phyloP scores from a whole-genome alignment of 2,329 filamentous ascomycete species.

The Pseudocercospora crystallina region DNA sequence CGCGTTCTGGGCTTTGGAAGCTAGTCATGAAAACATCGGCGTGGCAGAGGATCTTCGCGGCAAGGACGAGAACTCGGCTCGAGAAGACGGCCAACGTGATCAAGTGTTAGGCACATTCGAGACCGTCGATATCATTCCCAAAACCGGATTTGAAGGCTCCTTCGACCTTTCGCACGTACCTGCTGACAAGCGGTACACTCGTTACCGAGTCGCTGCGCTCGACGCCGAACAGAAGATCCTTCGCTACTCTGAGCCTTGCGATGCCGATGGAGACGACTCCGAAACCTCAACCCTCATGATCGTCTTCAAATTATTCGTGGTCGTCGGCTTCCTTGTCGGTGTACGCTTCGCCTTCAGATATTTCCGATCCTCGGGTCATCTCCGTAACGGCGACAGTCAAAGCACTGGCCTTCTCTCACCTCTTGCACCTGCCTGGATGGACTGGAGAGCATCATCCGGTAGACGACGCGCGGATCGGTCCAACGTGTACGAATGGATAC shows the following conservation, averaged over 20 bases:
- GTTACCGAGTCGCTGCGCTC: slow-evolving; percentile 25
- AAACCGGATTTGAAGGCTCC: slow-evolving; percentile 27
- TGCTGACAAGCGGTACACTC: slow-evolving; percentile 8
- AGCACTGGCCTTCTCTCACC: background rate
- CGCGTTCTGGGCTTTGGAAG: slow-evolving; percentile 43
- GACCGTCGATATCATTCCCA: slow-evolving; percentile 22
- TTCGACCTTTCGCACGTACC: slow-evolving; percentile 19
- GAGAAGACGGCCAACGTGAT: background rate
- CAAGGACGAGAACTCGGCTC: slow-evolving; percentile 60
- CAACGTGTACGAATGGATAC: slow-evolving; percentile 17
- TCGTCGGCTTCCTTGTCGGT: slow-evolving; percentile 20
- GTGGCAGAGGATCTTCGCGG: slow-evolving; percentile 74
- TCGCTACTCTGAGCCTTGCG: slow-evolving; percentile 16
- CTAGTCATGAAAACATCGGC: slow-evolving; percentile 34
- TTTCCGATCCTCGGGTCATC: slow-evolving; percentile 12
- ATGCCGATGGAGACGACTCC: background rate
- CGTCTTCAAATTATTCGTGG: slow-evolving; percentile 21
- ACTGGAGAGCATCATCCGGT: slow-evolving; percentile 4
- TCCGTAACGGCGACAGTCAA: slow-evolving; percentile 1
- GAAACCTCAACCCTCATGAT: slow-evolving; percentile 20
- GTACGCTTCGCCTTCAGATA: slow-evolving; percentile 17
- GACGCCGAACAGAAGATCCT: slow-evolving; percentile 24
- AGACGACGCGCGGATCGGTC: slow-evolving; percentile 4
- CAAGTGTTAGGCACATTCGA: slow-evolving; percentile 2
- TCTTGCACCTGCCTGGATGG: slow-evolving; percentile 11